Base-by-base conservation (phyloP, 768 basidiomycete genomes). In the Leccinum obscurum region DNA sequence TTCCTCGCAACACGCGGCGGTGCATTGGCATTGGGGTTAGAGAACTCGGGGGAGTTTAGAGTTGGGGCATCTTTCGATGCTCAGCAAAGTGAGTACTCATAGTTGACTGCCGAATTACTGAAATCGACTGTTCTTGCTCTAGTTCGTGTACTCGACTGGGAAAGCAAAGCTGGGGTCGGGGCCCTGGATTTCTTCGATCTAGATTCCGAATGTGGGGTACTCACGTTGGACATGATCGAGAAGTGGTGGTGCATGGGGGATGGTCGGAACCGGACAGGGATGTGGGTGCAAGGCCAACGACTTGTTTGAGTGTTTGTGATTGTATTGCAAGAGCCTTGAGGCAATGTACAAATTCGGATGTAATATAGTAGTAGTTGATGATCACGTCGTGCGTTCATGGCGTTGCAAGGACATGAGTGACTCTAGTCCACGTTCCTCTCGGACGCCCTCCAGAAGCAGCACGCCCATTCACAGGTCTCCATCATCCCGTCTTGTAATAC, bases 161-260 rank as follows among this genome's bases (percentile, higher is more conserved):
- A 58, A 11, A 74, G 58, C 7, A 67, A 73, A 4, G 54, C 60
- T 1, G 89, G 88, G 3, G 71, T 85, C 3, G 92, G 90, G 0
- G 75, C 79, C 3, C 78, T 94, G 8, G 90, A 93, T 68, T 87
- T 92, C 66, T 87, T 93, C 64, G 86, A 84, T 55, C 62, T 66
- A 52, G 56, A 63, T 56, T 6, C 56, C 34, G 37, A 56, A 61
- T 11, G 17, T n/a, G 39, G 54, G 58, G 56, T 53, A 32, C 56
- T 81, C 56, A 74, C 74, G 7, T 68, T 77, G 48, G 88, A 88
- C 54, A 76, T 84, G 74, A 64, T 95, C 24, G 94, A 95, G 73
- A 92, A 89, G 69, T 95, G 94, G 94, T 95, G 92, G 92, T 91
- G 90, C 66, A 70, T 89, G 46, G 93, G 93, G 0, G 87, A 91